Conservation (phyloP, 306 rosid species). For the Sphenostylis stenocarpa region DNA sequence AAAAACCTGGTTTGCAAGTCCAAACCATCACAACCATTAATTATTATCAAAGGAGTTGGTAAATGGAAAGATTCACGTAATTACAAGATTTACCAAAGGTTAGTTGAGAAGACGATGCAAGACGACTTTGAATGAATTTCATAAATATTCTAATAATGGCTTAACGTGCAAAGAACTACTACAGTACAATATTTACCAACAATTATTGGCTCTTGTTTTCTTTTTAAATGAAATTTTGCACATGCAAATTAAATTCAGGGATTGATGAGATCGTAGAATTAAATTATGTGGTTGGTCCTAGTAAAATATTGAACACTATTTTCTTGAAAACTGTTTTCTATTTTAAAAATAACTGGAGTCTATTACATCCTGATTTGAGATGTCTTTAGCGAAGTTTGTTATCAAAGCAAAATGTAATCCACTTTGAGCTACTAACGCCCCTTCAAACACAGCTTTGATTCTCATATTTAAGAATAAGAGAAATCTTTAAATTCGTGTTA, state of each 20-base stretch:
- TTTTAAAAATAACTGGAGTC: too few species aligned
- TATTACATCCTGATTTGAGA: too few species aligned
- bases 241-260: not conserved
- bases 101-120: constrained; percentile 39
- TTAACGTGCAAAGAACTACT: constrained; percentile 8
- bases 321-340: too few species aligned
- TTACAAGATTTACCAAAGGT: constrained; percentile 27
- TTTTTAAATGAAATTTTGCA: not conserved
- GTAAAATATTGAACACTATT: too few species aligned
- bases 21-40: constrained; percentile 18
- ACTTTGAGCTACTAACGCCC: too few species aligned
- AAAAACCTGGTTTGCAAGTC: constrained; percentile 15
- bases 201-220: not conserved
- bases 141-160: constrained; percentile 2
- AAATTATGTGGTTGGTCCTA: too few species aligned
- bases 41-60: constrained; percentile 39
- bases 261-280: too few species aligned
- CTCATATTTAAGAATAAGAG: too few species aligned
- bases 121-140: constrained; percentile 17
- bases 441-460: too few species aligned
- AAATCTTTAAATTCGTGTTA: too few species aligned
- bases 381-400: too few species aligned
- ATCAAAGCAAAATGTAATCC: too few species aligned
- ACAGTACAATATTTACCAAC: not conserved
- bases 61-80: constrained; percentile 28